Evolutionary conservation across 768 basidiomycete genomes (phyloP).

Genomic region (Phaeolepiota aurea): DNA sequence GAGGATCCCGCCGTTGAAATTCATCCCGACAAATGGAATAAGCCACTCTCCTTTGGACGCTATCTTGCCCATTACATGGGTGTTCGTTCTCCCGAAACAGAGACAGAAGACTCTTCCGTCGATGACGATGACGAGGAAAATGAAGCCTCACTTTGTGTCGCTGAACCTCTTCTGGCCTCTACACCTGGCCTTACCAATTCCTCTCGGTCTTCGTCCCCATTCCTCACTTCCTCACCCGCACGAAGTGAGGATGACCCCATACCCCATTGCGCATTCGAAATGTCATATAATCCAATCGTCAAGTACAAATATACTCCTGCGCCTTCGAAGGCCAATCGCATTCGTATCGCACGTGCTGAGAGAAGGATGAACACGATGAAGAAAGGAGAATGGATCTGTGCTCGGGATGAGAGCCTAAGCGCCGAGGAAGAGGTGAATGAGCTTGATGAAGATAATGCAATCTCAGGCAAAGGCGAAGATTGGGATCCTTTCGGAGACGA

Average conservation of each 20-base stretch:
- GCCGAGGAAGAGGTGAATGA: constrained; percentile 10
- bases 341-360: constrained; percentile 22
- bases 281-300: constrained; percentile 1
- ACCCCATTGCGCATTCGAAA: neutral
- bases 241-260: neutral
- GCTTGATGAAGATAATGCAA: constrained; percentile 3
- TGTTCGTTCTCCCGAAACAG: neutral
- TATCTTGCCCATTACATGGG: constrained; percentile 20
- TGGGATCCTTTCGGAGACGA: constrained; percentile 24
- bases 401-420: constrained; percentile 14
- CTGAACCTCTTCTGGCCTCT: constrained; percentile 1
- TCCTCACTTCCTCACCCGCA: neutral
- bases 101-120: too few species aligned
- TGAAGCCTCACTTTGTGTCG: constrained; percentile 7
- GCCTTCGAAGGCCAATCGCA: constrained; percentile 27
- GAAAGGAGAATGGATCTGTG: constrained; percentile 21
- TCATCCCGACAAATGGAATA: constrained; percentile 21
- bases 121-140: constrained; percentile 16
- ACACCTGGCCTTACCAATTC: constrained; percentile 13
- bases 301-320: constrained; percentile 31
- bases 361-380: constrained; percentile 20
- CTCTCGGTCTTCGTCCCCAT: constrained; percentile 5
- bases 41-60: constrained; percentile 17
- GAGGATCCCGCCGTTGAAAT: constrained; percentile 4
- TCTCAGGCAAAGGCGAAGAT: constrained; percentile 11